A percentile compares a stretch with the other conserved stretches of the same genome.
phyloP scores from a whole-genome alignment of 768 basidiomycete genomes.

The Hortiboletus flavorubellus region DNA sequence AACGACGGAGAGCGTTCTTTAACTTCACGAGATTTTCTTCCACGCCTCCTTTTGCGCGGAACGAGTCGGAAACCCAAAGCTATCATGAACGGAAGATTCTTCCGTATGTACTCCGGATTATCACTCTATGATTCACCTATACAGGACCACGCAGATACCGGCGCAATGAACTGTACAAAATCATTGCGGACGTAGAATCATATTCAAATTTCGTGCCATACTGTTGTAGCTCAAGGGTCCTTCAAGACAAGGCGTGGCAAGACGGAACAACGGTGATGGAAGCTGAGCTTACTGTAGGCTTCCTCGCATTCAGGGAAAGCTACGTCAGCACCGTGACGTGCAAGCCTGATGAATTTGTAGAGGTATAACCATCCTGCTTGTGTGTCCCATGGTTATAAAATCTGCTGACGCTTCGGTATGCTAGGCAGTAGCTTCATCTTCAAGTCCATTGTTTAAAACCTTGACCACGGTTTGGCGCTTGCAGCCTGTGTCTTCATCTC shows the following conservation, averaged over 20 bases:
- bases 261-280: slow-evolving; percentile 53
- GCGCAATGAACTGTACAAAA: slow-evolving; percentile 71
- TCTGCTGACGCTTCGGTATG: slow-evolving; percentile 10
- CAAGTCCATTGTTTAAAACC: slow-evolving; percentile 70
- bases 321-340: slow-evolving; percentile 86
- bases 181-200: slow-evolving; percentile 85
- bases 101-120: slow-evolving; percentile 59
- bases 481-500: slow-evolving; percentile 50
- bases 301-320: slow-evolving; percentile 81
- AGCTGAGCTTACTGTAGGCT: slow-evolving; percentile 86
- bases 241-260: slow-evolving; percentile 32
- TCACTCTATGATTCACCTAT: slow-evolving; percentile 5
- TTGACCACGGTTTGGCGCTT: slow-evolving; percentile 75
- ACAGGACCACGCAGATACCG: slow-evolving; percentile 55
- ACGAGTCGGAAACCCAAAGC: slow-evolving; percentile 44
- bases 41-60: slow-evolving; percentile 37
- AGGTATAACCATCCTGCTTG: slow-evolving; percentile 38
- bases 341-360: slow-evolving; percentile 71
- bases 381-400: not conserved
- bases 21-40: slow-evolving; percentile 50
- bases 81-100: slow-evolving; percentile 85
- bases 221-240: slow-evolving; percentile 70
- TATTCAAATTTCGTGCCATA: slow-evolving; percentile 90
- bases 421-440: slow-evolving; percentile 69
- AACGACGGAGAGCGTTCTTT: slow-evolving; percentile 38